Evolutionary conservation across 2,329 filamentous ascomycete genomes (phyloP).

Genomic region (Corinectria fuckeliana): DNA sequence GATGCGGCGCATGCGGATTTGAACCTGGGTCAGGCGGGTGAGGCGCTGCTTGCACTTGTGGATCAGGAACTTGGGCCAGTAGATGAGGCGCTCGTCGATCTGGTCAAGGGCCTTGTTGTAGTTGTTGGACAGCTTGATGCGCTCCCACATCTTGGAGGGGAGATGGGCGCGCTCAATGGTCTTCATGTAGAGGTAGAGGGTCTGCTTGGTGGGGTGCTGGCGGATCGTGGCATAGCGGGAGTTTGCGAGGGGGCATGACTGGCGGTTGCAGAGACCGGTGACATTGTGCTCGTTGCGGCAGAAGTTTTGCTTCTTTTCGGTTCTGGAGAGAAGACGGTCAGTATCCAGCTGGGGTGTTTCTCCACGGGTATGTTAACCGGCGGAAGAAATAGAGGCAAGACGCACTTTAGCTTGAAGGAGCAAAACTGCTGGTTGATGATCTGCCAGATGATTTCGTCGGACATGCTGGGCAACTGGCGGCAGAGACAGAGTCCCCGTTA

Average conservation of each 20-base stretch:
- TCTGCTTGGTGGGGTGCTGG: constrained; percentile 78
- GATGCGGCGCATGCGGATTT: constrained; percentile 78
- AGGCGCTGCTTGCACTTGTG: constrained; percentile 98
- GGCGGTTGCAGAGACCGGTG: constrained; percentile 81
- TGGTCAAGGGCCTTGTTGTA: constrained; percentile 89
- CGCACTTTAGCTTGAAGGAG: constrained; percentile 90
- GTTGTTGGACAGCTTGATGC: constrained; percentile 87
- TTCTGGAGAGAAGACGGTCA: constrained; percentile 56
- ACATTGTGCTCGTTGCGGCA: constrained; percentile 96
- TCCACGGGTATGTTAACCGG: not conserved
- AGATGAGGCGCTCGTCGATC: constrained; percentile 84
- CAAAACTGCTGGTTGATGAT: constrained; percentile 97
- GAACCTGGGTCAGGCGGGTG: constrained; percentile 89
- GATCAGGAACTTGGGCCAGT: constrained; percentile 92
- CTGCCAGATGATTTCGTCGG: constrained; percentile 97
- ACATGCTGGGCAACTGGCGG: constrained; percentile 58
- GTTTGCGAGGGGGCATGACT: constrained; percentile 91
- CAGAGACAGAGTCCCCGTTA: not conserved
- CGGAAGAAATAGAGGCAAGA: not conserved
- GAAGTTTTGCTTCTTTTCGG: constrained; percentile 87
- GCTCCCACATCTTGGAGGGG: constrained; percentile 93
- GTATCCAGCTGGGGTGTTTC: constrained; percentile 1
- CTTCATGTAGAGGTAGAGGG: constrained; percentile 96
- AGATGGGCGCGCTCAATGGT: constrained; percentile 87
- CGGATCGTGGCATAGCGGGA: constrained; percentile 92